phyloP scores from a whole-genome alignment of 2,329 filamentous ascomycete genomes.

The Aspergillus pseudotamarii region DNA sequence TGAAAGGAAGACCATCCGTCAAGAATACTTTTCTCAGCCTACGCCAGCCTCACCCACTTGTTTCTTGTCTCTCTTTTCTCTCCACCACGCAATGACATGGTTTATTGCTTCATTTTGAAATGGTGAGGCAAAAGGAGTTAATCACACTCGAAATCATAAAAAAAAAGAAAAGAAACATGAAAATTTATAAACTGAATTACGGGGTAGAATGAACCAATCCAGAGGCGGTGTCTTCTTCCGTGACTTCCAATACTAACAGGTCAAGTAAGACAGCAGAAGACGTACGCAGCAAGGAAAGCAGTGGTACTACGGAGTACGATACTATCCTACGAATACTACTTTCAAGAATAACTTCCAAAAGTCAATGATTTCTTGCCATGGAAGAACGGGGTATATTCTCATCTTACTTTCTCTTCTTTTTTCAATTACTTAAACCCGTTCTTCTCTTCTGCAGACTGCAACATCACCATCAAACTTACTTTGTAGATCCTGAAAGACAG shows the following conservation, averaged over 20 bases:
- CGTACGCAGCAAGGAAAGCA: not conserved
- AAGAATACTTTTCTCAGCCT: not conserved
- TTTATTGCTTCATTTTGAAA: not conserved
- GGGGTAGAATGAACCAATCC: not conserved
- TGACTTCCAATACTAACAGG: not conserved
- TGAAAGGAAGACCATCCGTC: not conserved
- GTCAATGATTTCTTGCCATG: not conserved
- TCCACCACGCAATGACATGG: not conserved
- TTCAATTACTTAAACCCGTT: not conserved
- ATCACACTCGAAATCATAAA: not conserved
- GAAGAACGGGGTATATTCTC: not conserved
- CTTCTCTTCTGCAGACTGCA: not conserved
- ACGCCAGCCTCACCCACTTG: constrained; percentile 1
- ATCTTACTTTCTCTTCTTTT: not conserved
- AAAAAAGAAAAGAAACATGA: not conserved
- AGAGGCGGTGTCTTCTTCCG: not conserved
- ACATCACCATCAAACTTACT: not conserved
- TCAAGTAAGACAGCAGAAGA: not conserved
- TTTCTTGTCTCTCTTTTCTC: not conserved
- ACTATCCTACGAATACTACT: not conserved
- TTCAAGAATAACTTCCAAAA: not conserved
- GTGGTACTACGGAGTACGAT: not conserved
- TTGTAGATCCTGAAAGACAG: not conserved
- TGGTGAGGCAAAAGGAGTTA: not conserved
- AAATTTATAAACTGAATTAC: not conserved